phyloP scores from a whole-genome alignment of 2,329 filamentous ascomycete species.

The Fusarium staphyleae region DNA sequence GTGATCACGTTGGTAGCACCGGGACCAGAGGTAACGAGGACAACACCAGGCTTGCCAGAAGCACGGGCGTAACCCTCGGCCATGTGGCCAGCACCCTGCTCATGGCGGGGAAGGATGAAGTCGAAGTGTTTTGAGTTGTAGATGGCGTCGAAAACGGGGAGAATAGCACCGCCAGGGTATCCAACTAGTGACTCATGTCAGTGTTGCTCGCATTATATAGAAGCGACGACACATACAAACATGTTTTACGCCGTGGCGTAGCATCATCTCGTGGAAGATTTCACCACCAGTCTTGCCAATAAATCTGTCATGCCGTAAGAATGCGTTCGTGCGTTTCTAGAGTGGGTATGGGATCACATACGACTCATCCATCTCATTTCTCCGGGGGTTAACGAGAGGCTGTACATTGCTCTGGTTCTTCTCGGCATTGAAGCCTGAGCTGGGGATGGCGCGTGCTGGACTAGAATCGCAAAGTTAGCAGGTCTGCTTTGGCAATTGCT shows the following conservation, averaged over 20 bases:
- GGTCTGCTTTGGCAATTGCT: conserved; percentile 12
- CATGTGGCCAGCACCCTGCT: conserved; percentile 99
- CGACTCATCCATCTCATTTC: conserved; percentile 79
- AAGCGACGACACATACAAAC: conserved; percentile 73
- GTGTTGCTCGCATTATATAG: conserved; percentile 22
- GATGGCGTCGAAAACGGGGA: conserved; percentile 98
- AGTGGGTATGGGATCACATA: conserved; percentile 54
- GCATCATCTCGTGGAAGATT: conserved; percentile 99
- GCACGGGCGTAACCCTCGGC: conserved; percentile 95
- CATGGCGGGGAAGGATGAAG: conserved; percentile 93
- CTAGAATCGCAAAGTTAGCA: conserved; percentile 35
- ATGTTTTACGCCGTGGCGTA: conserved; percentile 89
- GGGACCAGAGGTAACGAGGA: conserved; percentile 94
- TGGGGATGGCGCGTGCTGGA: conserved; percentile 64
- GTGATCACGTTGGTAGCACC: conserved; percentile 97
- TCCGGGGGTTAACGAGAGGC: conserved; percentile 67
- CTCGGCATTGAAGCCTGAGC: conserved; percentile 65
- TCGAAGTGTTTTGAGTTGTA: conserved; percentile 98
- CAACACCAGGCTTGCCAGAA: conserved; percentile 91
- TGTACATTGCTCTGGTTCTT: conserved; percentile 68
- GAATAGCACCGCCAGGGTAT: conserved; percentile 94
- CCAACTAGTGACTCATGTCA: conserved; percentile 62
- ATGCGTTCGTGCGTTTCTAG: conserved; percentile 1
- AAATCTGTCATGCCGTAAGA: conserved; percentile 62
- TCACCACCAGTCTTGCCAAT: conserved; percentile 95